Evolutionary conservation across 1,284 basidiomycete genomes (phyloP), one percentile per base, ranked within the genome.

Genomic region (Ganoderma boninense): DNA sequence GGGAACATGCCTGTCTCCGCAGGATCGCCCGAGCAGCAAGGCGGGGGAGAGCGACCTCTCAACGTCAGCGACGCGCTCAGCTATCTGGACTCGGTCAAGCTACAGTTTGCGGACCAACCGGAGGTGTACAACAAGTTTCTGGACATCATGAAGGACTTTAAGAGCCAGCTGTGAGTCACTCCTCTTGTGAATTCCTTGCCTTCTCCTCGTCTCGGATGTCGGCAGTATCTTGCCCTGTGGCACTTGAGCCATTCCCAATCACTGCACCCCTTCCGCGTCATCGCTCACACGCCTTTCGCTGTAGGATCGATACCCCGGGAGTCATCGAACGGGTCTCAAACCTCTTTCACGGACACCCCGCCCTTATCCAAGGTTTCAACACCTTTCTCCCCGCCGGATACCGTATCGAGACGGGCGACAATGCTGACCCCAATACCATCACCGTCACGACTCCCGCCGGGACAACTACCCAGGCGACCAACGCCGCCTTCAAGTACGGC

Each of bases 101-200:
- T 89, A 62, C 92, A 95, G 82, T 98, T 98, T 77, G 86, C 90
- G 62, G 92, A 95, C 77, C 90, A 93, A 72, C 96, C 96, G 6
- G 94, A 96, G 73, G 95, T 97, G 20, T 98, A 98, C 84, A 98
- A 98, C 80, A 90, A 92, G 68, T 98, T 98, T 80, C 83, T 99
- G 77, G 97, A 98, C 78, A 97, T 98, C 75, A 98, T 98, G 97
- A 98, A 99, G 82, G 97, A 98, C 79, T 97, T 97, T 82, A 97
- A 97, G 84, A 93, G 92, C 69, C 94, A 97, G 77, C 83, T 90
- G 96, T 97, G 77, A 78, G 91, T 86, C 23, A 44, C 32, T 67
- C 42, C 3, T 23, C 20, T 65, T 40, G 62, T 49, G 16, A 44
- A 3, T 44, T 4, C 10, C 18, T n/a, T 14, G 11, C 16, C n/a